phyloP scores from a whole-genome alignment of 176 grass and related monocot species.

The Raddia guianensis region DNA sequence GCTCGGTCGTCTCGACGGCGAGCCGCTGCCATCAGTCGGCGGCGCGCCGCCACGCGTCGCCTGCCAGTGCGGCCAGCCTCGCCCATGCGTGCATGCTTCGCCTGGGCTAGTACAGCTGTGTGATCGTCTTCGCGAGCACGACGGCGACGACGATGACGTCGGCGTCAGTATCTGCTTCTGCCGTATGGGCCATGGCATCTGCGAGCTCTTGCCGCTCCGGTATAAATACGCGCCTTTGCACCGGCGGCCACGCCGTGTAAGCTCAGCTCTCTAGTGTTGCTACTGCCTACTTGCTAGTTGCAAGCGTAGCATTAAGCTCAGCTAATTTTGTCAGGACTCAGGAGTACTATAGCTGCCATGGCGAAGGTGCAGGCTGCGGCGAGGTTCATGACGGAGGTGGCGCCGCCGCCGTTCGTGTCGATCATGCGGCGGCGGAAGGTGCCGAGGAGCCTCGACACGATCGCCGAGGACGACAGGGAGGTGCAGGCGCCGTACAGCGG shows the following conservation, averaged over 20 bases:
- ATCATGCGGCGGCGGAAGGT: constrained; percentile 55
- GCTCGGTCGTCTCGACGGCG: neutral
- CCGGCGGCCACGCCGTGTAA: neutral
- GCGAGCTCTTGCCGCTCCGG: neutral
- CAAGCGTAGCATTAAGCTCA: neutral
- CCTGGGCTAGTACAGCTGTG: constrained; percentile 30
- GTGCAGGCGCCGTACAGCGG: neutral
- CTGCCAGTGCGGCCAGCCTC: neutral
- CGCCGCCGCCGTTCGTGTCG: constrained; percentile 54
- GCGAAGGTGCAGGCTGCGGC: constrained; percentile 45
- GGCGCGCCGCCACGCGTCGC: too few species aligned
- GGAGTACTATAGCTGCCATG: neutral
- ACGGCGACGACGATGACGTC: constrained; percentile 15
- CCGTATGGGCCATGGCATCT: constrained; percentile 23
- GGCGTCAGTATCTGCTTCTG: neutral
- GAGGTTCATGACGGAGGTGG: constrained; percentile 68
- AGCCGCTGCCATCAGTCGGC: neutral
- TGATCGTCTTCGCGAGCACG: neutral
- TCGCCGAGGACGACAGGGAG: constrained; percentile 75
- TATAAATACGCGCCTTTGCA: neutral
- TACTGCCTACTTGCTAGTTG: neutral
- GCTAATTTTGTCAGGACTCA: neutral
- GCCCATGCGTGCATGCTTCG: neutral
- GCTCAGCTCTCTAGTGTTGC: neutral
- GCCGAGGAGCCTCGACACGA: constrained; percentile 56